Conservation (phyloP, 768 basidiomycete genomes). For the Gyrodon lividus region DNA sequence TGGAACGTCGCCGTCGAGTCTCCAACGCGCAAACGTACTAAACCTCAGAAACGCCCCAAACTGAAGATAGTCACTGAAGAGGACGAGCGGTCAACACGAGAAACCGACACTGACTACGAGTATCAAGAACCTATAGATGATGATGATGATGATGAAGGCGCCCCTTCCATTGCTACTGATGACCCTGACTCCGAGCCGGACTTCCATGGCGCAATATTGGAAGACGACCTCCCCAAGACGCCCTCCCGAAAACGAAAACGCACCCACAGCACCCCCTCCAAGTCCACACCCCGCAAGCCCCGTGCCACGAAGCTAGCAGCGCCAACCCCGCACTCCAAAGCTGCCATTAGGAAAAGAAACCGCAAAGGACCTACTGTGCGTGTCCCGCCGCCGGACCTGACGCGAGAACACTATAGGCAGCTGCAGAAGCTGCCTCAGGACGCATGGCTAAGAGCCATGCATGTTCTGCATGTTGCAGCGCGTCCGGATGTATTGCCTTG, state of each 20-base stretch:
- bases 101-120: constrained; percentile 22
- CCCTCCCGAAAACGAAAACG: constrained; percentile 56
- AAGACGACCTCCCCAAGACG: constrained; percentile 43
- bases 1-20: constrained; percentile 46
- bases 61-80: constrained; percentile 23
- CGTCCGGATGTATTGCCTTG: constrained; percentile 89
- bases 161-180: constrained; percentile 11
- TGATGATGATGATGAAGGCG: constrained; percentile 18
- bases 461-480: constrained; percentile 89
- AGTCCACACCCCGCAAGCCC: constrained; percentile 36
- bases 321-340: constrained; percentile 78
- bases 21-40: constrained; percentile 5
- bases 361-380: constrained; percentile 30
- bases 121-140: constrained; percentile 17
- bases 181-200: constrained; percentile 29
- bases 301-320: constrained; percentile 45
- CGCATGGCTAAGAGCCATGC: constrained; percentile 86
- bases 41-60: constrained; percentile 20
- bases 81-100: constrained; percentile 17
- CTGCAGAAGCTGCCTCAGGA: constrained; percentile 62
- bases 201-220: constrained; percentile 22
- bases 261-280: constrained; percentile 24
- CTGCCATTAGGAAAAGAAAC: constrained; percentile 50
- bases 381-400: constrained; percentile 35
- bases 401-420: constrained; percentile 37